Base-by-base conservation (phyloP, 2,329 filamentous ascomycete species). In the Zasmidium citrigriseum region DNA sequence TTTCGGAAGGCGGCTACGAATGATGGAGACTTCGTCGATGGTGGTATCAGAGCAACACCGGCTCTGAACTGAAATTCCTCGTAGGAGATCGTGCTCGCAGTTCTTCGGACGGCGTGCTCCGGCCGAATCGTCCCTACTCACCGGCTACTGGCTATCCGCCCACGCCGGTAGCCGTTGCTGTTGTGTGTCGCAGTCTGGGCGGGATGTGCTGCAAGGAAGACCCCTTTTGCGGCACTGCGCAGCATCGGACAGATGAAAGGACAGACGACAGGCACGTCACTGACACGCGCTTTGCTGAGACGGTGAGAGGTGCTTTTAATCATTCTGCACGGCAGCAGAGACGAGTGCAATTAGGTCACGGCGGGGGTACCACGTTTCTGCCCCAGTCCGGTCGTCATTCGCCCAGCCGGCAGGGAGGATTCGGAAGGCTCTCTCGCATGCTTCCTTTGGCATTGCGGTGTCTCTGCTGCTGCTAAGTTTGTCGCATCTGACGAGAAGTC, bases 221-320 rank as follows among this genome's bases (percentile, higher is more conserved):
- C 29, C 57, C 57, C 50, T 51, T 41, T 58, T 20, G 24, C 55
- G 48, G 51, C 27, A 47, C 52, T 46, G 49, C 34, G 34, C 34
- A 46, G 56, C 59, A 54, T 50, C 45, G 48, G 20, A 48, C 55
- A 54, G 49, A 56, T 29, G 45, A 49, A 53, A 52, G 22, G 54
- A 59, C 27, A 56, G 49, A 56, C 24, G 44, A 57, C 56, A 57
- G 54, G 55, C 58, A 59, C 60, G 60, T 63, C 63, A 63, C 61
- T 57, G 55, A 57, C 55, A 53, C 55, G 55, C 49, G 25, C n/a
- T n/a, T n/a, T n/a, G n/a, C 46, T 18, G 41, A 51, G 46, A 57
- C 55, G 55, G 57, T 55, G 46, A 46, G 52, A 55, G 52, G 23
- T 54, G 41, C 23, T 47, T 38, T n/a, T 27, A 41, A n/a, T 29